Conservation (phyloP, 768 basidiomycete species). For the Vararia minispora region DNA sequence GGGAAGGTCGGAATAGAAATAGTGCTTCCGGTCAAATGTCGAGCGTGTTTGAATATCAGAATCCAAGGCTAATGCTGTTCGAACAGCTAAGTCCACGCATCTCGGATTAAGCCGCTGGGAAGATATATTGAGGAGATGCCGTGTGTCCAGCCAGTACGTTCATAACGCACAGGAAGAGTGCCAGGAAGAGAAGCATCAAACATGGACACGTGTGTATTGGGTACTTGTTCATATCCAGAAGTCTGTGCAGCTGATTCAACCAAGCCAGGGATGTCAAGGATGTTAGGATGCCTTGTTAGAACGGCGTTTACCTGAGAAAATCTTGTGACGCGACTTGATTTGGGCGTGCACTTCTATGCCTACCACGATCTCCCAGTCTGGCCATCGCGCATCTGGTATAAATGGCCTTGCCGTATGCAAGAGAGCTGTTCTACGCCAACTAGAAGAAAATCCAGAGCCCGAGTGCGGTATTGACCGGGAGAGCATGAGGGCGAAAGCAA, state of each 20-base stretch:
- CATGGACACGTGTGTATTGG: constrained; percentile 64
- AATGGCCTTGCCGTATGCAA: constrained; percentile 4
- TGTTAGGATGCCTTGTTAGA: background rate
- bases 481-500: constrained; percentile 11
- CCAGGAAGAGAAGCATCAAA: constrained; percentile 93
- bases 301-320: constrained; percentile 67
- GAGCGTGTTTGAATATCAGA: constrained; percentile 56
- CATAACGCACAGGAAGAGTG: constrained; percentile 66
- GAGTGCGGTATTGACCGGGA: too few relatives aligned
- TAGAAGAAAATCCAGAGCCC: too few relatives aligned
- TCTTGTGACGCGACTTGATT: constrained; percentile 75
- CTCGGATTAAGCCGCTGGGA: constrained; percentile 46
- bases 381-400: constrained; percentile 39
- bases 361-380: constrained; percentile 82
- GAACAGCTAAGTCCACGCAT: constrained; percentile 70
- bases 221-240: constrained; percentile 33
- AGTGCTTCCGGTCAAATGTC: constrained; percentile 94
- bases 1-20: constrained; percentile 93
- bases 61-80: constrained; percentile 71
- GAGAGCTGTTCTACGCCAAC: too few relatives aligned
- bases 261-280: constrained; percentile 1
- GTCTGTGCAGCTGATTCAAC: constrained; percentile 28
- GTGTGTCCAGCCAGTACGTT: background rate
- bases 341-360: constrained; percentile 97
- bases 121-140: background rate